A percentile compares a stretch with the other conserved stretches of the same genome.
Evolutionary conservation across 306 rosid genomes (phyloP).

Genomic region (Luffa acutangula): DNA sequence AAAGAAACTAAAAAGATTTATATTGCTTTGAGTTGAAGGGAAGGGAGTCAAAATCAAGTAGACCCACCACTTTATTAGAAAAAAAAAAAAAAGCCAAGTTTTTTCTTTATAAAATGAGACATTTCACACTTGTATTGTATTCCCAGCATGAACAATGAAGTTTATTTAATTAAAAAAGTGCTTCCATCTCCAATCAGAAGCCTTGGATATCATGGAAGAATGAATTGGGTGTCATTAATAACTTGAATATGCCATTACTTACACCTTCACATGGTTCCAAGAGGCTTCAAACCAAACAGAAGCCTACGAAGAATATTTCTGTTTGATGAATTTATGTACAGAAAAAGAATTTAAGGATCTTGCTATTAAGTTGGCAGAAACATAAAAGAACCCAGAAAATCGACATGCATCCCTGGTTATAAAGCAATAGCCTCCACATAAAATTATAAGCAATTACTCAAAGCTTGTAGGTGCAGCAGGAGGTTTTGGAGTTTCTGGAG

Average conservation of each 20-base stretch:
- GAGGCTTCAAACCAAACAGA: conserved; percentile 16
- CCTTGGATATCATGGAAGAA: background rate
- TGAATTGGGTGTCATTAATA: conserved; percentile 9
- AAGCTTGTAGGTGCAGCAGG: conserved; percentile 16
- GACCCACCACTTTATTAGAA: background rate
- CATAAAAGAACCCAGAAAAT: conserved; percentile 13
- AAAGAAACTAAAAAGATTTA: background rate
- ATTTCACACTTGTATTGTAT: background rate
- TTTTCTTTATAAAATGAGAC: background rate
- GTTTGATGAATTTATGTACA: conserved; percentile 51
- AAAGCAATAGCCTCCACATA: background rate
- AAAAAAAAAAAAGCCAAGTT: background rate
- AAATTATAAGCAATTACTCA: conserved; percentile 18
- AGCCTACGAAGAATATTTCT: conserved; percentile 19
- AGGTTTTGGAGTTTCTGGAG: conserved; percentile 34
- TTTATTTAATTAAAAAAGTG: background rate
- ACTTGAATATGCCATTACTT: conserved; percentile 7
- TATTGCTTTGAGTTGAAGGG: conserved; percentile 12
- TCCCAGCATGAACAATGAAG: background rate
- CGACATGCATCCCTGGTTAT: conserved; percentile 17
- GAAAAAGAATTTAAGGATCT: conserved; percentile 41
- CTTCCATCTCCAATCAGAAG: background rate
- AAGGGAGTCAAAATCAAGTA: conserved; percentile 3
- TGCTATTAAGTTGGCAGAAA: conserved; percentile 14
- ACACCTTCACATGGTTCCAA: conserved; percentile 22